phyloP scores from a whole-genome alignment of 306 rosid genomes.

The Cucumis melo region DNA sequence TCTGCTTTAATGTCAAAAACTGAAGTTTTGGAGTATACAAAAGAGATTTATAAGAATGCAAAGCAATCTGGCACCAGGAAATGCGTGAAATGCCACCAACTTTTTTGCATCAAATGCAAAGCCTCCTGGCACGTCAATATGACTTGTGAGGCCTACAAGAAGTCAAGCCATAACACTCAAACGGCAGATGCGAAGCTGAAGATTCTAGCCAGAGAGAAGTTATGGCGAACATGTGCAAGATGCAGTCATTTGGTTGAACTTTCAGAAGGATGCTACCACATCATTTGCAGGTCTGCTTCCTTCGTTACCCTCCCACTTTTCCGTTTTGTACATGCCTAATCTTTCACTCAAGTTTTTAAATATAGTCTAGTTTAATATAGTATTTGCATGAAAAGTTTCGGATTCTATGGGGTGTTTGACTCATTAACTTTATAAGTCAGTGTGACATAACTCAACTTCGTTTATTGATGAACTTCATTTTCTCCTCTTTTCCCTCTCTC shows the following conservation, averaged over 20 bases:
- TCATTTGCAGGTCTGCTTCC: slow-evolving; percentile 63
- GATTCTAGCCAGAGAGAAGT: slow-evolving; percentile 44
- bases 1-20: slow-evolving; percentile 55
- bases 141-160: slow-evolving; percentile 29
- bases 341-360: not conserved
- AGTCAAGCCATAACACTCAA: slow-evolving; percentile 21
- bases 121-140: slow-evolving; percentile 53
- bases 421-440: too few species aligned
- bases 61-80: slow-evolving; percentile 29
- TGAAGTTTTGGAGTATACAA: slow-evolving; percentile 40
- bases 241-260: slow-evolving; percentile 78
- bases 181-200: slow-evolving; percentile 51
- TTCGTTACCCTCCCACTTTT: not conserved
- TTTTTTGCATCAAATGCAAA: slow-evolving; percentile 56
- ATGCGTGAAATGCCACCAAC: slow-evolving; percentile 54
- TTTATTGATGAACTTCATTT: too few species aligned
- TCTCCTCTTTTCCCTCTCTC: too few species aligned
- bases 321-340: not conserved
- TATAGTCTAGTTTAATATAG: not conserved
- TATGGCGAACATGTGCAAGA: slow-evolving; percentile 59
- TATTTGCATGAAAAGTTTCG: not conserved
- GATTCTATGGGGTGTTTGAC: not conserved
- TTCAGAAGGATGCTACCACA: slow-evolving; percentile 79
- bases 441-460: too few species aligned
- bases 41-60: slow-evolving; percentile 6